phyloP scores from a whole-genome alignment of 192 early-diverging fungal species.

The Martensiomyces pterosporus region DNA sequence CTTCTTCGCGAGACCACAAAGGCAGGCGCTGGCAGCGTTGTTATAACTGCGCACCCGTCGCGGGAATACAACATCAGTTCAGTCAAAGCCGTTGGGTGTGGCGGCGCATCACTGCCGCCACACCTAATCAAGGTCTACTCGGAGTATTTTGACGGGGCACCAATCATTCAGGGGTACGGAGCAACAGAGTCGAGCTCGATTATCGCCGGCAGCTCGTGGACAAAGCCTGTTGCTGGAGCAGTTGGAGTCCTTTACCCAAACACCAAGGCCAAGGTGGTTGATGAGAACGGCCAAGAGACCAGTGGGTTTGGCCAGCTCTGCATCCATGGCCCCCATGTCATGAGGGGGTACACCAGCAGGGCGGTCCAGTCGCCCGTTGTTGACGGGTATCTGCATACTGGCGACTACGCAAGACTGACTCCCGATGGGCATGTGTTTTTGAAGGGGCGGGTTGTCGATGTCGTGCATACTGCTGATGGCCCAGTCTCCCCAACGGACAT shows the following conservation, averaged over 20 bases:
- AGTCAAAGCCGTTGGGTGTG: constrained; percentile 22
- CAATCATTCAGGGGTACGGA: constrained; percentile 27
- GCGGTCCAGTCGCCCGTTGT: constrained; percentile 61
- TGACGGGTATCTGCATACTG: constrained; percentile 77
- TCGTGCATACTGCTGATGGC: constrained; percentile 77
- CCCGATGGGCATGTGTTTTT: constrained; percentile 59
- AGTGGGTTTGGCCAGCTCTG: constrained; percentile 71
- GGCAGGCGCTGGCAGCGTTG: neutral
- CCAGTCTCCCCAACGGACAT: constrained; percentile 75
- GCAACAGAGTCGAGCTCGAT: constrained; percentile 23
- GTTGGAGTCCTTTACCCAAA: constrained; percentile 36
- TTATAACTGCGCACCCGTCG: neutral
- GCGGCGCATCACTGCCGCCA: constrained; percentile 26
- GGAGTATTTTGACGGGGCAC: constrained; percentile 15
- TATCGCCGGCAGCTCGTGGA: constrained; percentile 14
- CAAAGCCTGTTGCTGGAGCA: constrained; percentile 8
- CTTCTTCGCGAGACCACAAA: constrained; percentile 8
- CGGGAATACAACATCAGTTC: constrained; percentile 14
- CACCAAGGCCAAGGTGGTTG: constrained; percentile 29
- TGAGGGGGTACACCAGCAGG: constrained; percentile 79
- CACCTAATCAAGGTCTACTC: constrained; percentile 4
- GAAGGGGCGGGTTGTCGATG: constrained; percentile 70
- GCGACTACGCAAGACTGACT: constrained; percentile 68
- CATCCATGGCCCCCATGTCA: constrained; percentile 76
- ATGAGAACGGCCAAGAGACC: constrained; percentile 58